phyloP scores from a whole-genome alignment of 2,329 filamentous ascomycete species.

The Chrysoporthe austroafricana region DNA sequence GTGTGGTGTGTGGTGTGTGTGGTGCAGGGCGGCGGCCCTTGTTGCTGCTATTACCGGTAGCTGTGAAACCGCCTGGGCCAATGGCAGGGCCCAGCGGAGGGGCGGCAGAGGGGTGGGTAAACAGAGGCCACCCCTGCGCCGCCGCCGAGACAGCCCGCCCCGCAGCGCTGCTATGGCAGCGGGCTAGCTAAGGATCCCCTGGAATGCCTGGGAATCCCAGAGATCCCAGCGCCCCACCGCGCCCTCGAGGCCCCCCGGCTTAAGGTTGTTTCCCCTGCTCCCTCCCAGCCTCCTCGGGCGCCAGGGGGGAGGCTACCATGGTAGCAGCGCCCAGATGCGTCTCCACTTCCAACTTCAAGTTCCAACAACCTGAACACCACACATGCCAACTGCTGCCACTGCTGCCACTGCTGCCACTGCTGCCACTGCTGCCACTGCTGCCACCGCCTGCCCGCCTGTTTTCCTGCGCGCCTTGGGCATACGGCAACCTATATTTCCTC shows the following conservation, averaged over 20 bases:
- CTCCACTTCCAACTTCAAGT: conserved; percentile 5
- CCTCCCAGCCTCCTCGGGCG: neutral
- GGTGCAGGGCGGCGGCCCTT: neutral
- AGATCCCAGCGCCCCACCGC: neutral
- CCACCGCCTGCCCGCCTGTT: too few species aligned
- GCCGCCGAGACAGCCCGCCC: neutral
- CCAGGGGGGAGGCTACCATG: neutral
- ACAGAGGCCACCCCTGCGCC: neutral
- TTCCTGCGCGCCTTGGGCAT: too few species aligned
- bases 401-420: too few species aligned
- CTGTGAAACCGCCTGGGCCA: neutral
- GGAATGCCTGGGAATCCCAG: neutral
- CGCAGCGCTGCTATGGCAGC: too few species aligned
- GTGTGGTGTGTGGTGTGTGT: neutral
- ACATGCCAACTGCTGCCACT: too few species aligned
- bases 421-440: too few species aligned
- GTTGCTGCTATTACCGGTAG: conserved; percentile 2
- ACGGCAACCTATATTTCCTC: too few species aligned
- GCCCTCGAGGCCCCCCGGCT: neutral
- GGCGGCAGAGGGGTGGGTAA: neutral
- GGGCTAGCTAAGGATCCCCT: too few species aligned
- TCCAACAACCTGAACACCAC: too few species aligned
- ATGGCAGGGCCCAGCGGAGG: neutral
- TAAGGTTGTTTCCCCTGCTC: neutral
- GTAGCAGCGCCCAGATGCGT: neutral